These are phyloP conservation scores for Lycium ferocissimum DNA, from an alignment of 257 asterid species.

Conservation along the genomic window DNA sequence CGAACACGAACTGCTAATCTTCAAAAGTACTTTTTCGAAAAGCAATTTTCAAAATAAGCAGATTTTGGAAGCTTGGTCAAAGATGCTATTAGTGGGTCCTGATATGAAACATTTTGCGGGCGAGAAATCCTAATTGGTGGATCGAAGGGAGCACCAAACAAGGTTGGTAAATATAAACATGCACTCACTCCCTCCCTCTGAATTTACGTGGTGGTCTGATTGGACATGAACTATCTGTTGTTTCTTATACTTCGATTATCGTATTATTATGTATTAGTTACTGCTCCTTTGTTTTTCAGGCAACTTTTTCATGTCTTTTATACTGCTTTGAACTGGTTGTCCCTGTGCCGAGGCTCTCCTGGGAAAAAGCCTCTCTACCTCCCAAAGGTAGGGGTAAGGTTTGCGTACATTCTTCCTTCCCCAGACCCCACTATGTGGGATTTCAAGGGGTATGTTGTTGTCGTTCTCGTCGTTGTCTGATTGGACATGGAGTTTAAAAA, in stretches of 20 bases:
- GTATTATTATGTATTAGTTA: too few relatives aligned
- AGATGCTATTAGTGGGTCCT: not conserved
- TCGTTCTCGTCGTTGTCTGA: not conserved
- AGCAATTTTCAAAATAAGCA: not conserved
- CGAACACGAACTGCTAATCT: not conserved
- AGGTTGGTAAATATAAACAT: constrained; percentile 55
- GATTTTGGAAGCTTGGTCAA: not conserved
- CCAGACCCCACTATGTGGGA: too few relatives aligned
- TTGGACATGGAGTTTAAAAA: not conserved
- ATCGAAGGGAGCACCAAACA: constrained; percentile 83
- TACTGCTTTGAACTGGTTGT: too few relatives aligned
- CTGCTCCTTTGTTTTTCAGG: too few relatives aligned
- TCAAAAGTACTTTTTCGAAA: not conserved
- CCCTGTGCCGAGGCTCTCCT: too few relatives aligned
- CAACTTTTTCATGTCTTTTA: too few relatives aligned
- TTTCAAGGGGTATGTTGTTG: too few relatives aligned
- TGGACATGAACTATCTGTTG: too few relatives aligned
- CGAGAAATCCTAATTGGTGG: constrained; percentile 90
- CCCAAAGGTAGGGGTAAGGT: too few relatives aligned
- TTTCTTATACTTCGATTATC: too few relatives aligned
- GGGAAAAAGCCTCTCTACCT: too few relatives aligned
- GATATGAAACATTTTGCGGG: constrained; percentile 49
- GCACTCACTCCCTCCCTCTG: not conserved
- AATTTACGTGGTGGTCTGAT: not conserved
- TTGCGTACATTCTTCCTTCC: too few relatives aligned